A percentile compares a stretch with the other conserved stretches of the same genome.
Evolutionary conservation across 1,139 yeast species (phyloP).

Genomic region (Taphrina confusa): DNA sequence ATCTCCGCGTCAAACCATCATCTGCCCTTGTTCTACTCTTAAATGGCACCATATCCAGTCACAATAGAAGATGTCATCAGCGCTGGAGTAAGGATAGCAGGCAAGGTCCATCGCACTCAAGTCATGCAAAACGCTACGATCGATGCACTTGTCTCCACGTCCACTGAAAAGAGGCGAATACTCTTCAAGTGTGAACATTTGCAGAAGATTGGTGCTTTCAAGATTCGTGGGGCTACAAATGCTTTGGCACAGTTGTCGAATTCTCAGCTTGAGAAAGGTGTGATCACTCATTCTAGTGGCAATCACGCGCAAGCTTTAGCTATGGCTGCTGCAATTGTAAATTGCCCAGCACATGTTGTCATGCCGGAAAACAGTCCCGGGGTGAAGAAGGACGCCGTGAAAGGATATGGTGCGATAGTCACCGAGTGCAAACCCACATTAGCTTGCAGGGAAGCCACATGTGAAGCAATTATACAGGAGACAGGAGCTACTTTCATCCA

Average conservation of each 20-base stretch:
- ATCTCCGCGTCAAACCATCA: too few species aligned
- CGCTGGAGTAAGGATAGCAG: constrained; percentile 35
- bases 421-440: constrained; percentile 36
- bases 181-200: constrained; percentile 40
- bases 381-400: constrained; percentile 39
- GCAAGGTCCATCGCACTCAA: constrained; percentile 37
- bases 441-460: constrained; percentile 35
- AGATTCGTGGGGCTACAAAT: constrained; percentile 40
- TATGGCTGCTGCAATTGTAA: constrained; percentile 36
- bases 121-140: constrained; percentile 37
- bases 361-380: constrained; percentile 39
- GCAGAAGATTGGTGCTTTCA: constrained; percentile 41
- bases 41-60: neutral
- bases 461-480: constrained; percentile 23
- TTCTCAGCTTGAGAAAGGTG: constrained; percentile 36
- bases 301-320: constrained; percentile 41
- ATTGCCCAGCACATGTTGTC: constrained; percentile 36
- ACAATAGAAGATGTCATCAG: constrained; percentile 34
- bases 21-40: too few species aligned
- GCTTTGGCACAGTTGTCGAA: constrained; percentile 36
- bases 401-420: constrained; percentile 39
- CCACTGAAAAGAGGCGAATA: constrained; percentile 1
- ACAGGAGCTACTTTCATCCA: constrained; percentile 38
- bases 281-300: constrained; percentile 41
- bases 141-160: constrained; percentile 33